Conservation (phyloP, 176 grass and related monocot species). For the Stipa capillata region DNA sequence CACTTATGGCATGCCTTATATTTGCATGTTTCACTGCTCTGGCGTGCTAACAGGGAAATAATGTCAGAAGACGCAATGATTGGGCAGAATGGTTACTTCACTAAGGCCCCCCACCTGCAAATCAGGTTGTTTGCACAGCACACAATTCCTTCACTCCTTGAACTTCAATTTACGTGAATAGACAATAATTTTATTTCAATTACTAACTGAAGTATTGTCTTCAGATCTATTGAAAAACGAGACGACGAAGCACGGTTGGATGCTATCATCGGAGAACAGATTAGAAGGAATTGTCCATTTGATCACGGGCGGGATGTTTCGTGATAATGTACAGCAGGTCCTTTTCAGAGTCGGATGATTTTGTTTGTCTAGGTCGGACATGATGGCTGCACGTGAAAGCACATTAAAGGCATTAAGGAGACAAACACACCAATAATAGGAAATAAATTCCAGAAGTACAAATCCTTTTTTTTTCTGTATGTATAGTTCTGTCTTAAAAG, state of each 20-base stretch:
- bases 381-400: slow-evolving; percentile 9
- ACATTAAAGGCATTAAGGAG: slow-evolving; percentile 17
- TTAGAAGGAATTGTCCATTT: slow-evolving; percentile 16
- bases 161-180: background rate
- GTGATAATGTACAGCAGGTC: slow-evolving; percentile 29
- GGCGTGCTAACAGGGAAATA: slow-evolving; percentile 41
- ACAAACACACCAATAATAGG: slow-evolving; percentile 21
- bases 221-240: background rate
- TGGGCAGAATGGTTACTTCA: slow-evolving; percentile 66
- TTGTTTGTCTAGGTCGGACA: slow-evolving; percentile 29
- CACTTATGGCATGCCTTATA: background rate
- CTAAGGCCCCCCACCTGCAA: background rate
- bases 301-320: background rate
- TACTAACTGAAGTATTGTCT: slow-evolving; percentile 7
- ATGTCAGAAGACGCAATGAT: slow-evolving; percentile 52
- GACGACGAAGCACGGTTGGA: background rate
- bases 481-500: slow-evolving; percentile 30
- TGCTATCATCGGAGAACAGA: background rate
- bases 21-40: background rate
- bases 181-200: background rate
- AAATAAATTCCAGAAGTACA: slow-evolving; percentile 27
- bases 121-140: slow-evolving; percentile 23
- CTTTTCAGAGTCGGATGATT: slow-evolving; percentile 20
- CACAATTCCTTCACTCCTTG: background rate
- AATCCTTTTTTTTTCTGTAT: slow-evolving; percentile 18